Evolutionary conservation across 495 filamentous ascomycete genomes (phyloP), one percentile per base, ranked within the genome.

Genomic region (Trypethelium eluteriae): DNA sequence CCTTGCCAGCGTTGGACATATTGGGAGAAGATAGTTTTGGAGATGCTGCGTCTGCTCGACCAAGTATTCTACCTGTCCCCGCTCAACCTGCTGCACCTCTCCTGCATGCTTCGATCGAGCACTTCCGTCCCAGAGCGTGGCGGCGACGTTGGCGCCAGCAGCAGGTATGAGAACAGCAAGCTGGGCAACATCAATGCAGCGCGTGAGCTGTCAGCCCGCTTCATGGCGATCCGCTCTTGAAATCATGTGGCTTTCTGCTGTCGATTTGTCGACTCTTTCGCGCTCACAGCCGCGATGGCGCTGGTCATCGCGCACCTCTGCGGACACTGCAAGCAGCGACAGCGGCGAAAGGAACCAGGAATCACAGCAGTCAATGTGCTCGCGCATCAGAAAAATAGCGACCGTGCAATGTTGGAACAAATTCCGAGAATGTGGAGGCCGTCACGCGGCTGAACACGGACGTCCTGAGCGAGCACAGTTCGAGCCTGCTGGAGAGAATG

Each of bases 381-480:
- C 38, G 75, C 76, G 3, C 78, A 83, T 49, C 79, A 81, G 66
- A 70, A 74, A 4, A 67, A 70, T 3, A 72, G 74, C 59, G 81
- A 84, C 70, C 76, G 78, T 11, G 80, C 76, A 2, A 72, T 80
- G 65, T 70, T 83, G 47, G 80, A 83, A 34, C 75, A 79, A 34
- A 73, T 70, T 11, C 72, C n/a, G 75, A 80, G 66, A 74, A 49
- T 39, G 74, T 82, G 66, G 73, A 78, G 36, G 10, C 9, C 5
- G 39, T 68, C 11, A 39, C 66, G 3, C 36, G 46, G 10, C 32
- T 62, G 12, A 44, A 46, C n/a, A 35, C 3, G 5, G 68, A 70
- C 49, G 62, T 18, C 4, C 38, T 68, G 14, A 36, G 38, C 68
- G 7, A 66, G 70, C 18, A 71, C 72, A 7, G 64, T 74, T 14